Percentiles rank a stretch among this genome's conserved stretches.
Evolutionary conservation across 352 stramenopile species (phyloP).

Genomic region (Phytophthora pseudosyringae): DNA sequence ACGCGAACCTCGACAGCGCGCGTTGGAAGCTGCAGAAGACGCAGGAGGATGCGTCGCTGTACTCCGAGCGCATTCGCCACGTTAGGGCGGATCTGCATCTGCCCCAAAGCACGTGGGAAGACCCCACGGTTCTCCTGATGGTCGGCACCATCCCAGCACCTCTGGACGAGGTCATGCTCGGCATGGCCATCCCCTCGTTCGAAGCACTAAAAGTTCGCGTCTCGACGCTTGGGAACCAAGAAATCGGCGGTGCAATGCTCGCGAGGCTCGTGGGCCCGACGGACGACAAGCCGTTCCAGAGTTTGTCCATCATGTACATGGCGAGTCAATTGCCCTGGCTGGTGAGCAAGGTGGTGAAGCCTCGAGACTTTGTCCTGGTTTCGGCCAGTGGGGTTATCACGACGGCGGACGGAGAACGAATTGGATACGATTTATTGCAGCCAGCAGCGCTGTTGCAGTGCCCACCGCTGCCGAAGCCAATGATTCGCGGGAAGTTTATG

Average conservation of each 20-base stretch:
- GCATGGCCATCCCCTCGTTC: slow-evolving; percentile 45
- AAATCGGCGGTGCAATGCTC: slow-evolving; percentile 48
- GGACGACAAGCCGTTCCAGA: slow-evolving; percentile 44
- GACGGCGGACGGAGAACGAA: slow-evolving; percentile 42
- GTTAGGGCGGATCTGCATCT: slow-evolving; percentile 34
- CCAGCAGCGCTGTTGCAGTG: slow-evolving; percentile 47
- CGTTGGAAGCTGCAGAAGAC: slow-evolving; percentile 46
- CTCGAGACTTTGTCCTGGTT: slow-evolving; percentile 52
- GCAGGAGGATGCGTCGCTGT: slow-evolving; percentile 38
- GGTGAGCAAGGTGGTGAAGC: slow-evolving; percentile 46
- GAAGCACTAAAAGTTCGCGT: slow-evolving; percentile 43
- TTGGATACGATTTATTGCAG: slow-evolving; percentile 65
- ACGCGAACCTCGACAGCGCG: slow-evolving; percentile 36
- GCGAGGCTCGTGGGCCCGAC: slow-evolving; percentile 52
- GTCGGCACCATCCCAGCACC: slow-evolving; percentile 46
- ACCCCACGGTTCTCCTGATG: slow-evolving; percentile 40
- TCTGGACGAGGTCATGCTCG: slow-evolving; percentile 69
- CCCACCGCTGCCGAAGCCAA: slow-evolving; percentile 24
- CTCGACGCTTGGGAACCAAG: slow-evolving; percentile 28
- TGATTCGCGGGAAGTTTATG: slow-evolving; percentile 46
- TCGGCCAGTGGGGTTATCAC: slow-evolving; percentile 49
- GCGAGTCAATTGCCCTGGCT: slow-evolving; percentile 37
- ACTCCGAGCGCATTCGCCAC: slow-evolving; percentile 37
- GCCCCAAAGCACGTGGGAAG: slow-evolving; percentile 32
- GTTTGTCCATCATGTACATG: slow-evolving; percentile 55